Conservation (phyloP, 2,329 filamentous ascomycete genomes). For the Aureobasidium sp. region DNA sequence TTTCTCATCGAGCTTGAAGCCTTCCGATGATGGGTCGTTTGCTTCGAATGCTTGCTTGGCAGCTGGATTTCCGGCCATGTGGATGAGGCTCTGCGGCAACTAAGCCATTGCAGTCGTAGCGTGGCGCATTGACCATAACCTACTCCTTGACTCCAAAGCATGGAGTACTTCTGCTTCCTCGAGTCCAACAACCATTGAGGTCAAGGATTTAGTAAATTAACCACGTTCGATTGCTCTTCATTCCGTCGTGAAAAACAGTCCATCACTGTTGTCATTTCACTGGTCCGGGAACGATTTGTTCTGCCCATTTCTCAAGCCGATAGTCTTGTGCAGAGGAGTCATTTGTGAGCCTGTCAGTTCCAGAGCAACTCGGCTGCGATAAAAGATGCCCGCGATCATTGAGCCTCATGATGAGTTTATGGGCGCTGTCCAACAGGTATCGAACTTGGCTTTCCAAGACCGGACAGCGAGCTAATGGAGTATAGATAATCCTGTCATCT, state of each 20-base stretch:
- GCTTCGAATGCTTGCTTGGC: constrained; percentile 1
- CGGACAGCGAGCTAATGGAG: constrained; percentile 10
- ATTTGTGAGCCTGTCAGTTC: neutral
- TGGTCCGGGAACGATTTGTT: neutral
- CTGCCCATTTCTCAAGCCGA: neutral
- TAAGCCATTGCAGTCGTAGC: neutral
- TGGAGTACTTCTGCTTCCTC: neutral
- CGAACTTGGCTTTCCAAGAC: neutral
- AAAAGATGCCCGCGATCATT: constrained; percentile 30
- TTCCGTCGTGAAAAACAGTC: neutral
- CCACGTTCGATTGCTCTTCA: neutral
- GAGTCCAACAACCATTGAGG: neutral
- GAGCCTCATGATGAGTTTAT: constrained; percentile 42
- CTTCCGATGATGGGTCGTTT: neutral
- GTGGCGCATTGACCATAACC: neutral
- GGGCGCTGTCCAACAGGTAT: constrained; percentile 42
- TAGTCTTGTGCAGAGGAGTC: neutral
- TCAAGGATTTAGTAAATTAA: neutral
- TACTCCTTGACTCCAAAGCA: neutral
- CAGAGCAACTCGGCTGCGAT: neutral
- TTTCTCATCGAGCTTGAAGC: neutral
- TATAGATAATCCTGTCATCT: constrained; percentile 81
- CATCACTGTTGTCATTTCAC: neutral
- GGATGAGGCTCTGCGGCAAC: constrained; percentile 1
- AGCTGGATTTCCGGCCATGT: neutral